These are phyloP conservation scores for Fusarium sp. DNA, from an alignment of 2,329 filamentous ascomycete genomes.

Conservation along the genomic window DNA sequence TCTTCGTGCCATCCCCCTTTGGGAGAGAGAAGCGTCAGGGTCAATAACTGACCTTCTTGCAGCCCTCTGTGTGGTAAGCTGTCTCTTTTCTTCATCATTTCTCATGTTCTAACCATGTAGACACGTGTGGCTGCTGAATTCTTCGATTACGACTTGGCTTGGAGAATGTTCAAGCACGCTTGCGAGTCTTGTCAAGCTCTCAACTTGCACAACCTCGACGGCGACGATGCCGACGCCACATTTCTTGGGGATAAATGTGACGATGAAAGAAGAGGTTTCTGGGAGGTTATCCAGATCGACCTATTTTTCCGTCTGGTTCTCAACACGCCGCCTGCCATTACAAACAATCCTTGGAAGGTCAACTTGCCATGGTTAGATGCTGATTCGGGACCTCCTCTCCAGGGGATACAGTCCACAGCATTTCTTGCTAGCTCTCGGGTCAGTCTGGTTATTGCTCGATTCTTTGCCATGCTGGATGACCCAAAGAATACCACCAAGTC, in stretches of 20 bases:
- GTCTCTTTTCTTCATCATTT: too few relatives aligned
- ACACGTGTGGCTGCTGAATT: conserved; percentile 46
- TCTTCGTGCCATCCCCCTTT: conserved; percentile 45
- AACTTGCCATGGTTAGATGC: conserved; percentile 49
- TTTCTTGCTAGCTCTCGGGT: conserved; percentile 47
- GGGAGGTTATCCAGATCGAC: conserved; percentile 50
- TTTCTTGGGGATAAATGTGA: conserved; percentile 29
- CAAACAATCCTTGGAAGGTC: conserved; percentile 46
- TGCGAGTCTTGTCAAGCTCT: conserved; percentile 47
- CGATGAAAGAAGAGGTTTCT: conserved; percentile 46
- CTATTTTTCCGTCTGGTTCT: conserved; percentile 48
- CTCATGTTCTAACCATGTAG: conserved; percentile 13
- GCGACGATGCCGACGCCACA: conserved; percentile 29
- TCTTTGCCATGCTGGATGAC: conserved; percentile 47
- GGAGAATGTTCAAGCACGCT: conserved; percentile 47
- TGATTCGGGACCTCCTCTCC: conserved; percentile 27
- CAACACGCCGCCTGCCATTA: conserved; percentile 46
- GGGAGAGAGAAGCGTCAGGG: conserved; percentile 48
- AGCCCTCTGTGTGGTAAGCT: conserved; percentile 44
- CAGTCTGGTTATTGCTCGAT: conserved; percentile 46
- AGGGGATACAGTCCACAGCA: conserved; percentile 40
- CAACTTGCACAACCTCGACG: conserved; percentile 48
- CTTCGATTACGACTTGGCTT: conserved; percentile 50
- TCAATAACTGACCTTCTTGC: conserved; percentile 47
- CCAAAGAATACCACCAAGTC: conserved; percentile 27